These are phyloP conservation scores for Sonneratia alba DNA, from an alignment of 345 rosid species.

Conservation along the genomic window DNA sequence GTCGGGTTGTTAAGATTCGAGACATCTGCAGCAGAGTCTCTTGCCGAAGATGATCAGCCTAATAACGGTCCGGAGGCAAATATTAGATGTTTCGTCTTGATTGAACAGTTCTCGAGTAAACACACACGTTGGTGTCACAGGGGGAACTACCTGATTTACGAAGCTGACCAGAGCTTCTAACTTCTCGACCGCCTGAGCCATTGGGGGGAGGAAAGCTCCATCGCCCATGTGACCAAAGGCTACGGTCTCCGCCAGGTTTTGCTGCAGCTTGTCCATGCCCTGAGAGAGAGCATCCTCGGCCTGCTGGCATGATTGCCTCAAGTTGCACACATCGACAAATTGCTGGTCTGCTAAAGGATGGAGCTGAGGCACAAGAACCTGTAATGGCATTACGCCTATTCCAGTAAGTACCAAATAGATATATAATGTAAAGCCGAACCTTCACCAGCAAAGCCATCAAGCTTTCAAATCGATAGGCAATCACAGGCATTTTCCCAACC, in stretches of 20 bases:
- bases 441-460: neutral
- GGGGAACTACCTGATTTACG: conserved; percentile 54
- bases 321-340: conserved; percentile 29
- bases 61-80: neutral
- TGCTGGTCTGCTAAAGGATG: conserved; percentile 65
- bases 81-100: too few species aligned
- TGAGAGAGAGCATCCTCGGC: conserved; percentile 92
- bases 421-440: neutral
- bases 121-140: neutral
- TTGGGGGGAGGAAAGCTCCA: conserved; percentile 41
- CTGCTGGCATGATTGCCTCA: conserved; percentile 73
- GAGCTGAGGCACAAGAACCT: conserved; percentile 73
- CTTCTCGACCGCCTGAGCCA: conserved; percentile 61
- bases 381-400: neutral
- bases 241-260: conserved; percentile 53
- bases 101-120: neutral
- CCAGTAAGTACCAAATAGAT: too few species aligned
- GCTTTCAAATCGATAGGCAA: neutral
- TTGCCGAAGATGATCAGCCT: conserved; percentile 92
- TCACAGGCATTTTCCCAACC: too few species aligned
- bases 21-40: conserved; percentile 79
- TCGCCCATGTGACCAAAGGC: conserved; percentile 56
- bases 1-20: conserved; percentile 54
- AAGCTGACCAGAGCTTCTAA: conserved; percentile 69
- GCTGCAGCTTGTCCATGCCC: conserved; percentile 86